These are phyloP conservation scores for Ichthyophthirius multifiliis DNA, from an alignment of 169 alveolate genomes.

Conservation along the genomic window DNA sequence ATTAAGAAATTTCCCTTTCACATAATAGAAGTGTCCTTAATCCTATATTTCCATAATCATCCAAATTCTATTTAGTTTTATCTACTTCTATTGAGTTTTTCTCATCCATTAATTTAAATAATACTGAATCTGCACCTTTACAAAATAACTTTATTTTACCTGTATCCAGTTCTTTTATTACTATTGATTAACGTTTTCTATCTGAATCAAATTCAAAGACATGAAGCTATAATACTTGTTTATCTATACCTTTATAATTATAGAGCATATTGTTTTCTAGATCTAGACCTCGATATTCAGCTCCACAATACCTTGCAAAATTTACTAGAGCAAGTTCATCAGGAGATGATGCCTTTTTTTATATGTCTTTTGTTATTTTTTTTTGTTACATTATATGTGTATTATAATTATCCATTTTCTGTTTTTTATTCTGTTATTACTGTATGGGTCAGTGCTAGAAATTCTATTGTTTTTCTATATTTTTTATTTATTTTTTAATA, in stretches of 20 bases:
- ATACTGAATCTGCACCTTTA: constrained; percentile 86
- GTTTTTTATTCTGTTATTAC: constrained; percentile 11
- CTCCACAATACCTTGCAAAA: constrained; percentile 71
- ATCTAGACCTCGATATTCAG: constrained; percentile 55
- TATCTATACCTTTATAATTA: background rate
- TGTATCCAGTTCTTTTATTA: constrained; percentile 74
- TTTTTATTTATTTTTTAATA: no score
- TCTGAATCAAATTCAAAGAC: constrained; percentile 91
- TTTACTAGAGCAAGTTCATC: constrained; percentile 81
- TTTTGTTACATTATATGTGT: constrained; percentile 29
- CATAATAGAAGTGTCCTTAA: constrained; percentile 50
- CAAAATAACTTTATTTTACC: constrained; percentile 54
- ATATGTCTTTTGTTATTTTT: no score
- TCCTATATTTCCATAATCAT: constrained; percentile 58
- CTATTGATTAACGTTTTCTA: constrained; percentile 94
- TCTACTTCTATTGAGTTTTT: background rate
- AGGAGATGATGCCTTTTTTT: constrained; percentile 82
- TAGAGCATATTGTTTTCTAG: constrained; percentile 32
- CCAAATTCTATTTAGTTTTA: constrained; percentile 68
- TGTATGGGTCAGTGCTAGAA: constrained; percentile 25
- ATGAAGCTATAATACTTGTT: constrained; percentile 83
- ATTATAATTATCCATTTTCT: background rate
- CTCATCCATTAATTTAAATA: constrained; percentile 43
- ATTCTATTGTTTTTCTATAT: background rate
- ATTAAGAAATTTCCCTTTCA: constrained; percentile 37